A percentile compares a stretch with the other conserved stretches of the same genome.
phyloP scores from a whole-genome alignment of 768 basidiomycete genomes.

The Mycena vulgaris region DNA sequence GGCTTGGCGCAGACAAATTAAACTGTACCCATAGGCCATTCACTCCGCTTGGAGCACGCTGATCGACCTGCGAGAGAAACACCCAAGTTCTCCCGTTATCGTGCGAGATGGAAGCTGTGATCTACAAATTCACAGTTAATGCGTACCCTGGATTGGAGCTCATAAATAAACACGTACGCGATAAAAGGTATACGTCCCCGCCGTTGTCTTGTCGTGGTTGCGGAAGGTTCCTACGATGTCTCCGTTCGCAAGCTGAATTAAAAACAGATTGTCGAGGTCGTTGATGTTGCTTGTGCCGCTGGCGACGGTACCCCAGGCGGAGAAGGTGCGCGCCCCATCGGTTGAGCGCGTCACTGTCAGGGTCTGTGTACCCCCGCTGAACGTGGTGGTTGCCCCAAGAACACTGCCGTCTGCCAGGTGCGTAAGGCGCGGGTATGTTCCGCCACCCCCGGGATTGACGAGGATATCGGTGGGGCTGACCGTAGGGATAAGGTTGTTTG shows the following conservation, averaged over 20 bases:
- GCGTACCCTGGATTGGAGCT: not conserved
- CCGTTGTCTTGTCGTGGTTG: constrained; percentile 32
- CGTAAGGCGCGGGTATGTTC: constrained; percentile 37
- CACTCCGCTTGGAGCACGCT: constrained; percentile 27
- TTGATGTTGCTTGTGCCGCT: constrained; percentile 23
- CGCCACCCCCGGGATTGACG: constrained; percentile 9
- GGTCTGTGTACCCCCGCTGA: constrained; percentile 12
- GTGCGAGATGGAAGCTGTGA: constrained; percentile 40
- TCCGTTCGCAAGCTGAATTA: constrained; percentile 33
- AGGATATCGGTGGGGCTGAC: constrained; percentile 19
- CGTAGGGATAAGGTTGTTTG: constrained; percentile 29
- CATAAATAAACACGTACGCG: constrained; percentile 5
- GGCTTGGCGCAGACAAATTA: not conserved
- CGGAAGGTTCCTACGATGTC: constrained; percentile 32
- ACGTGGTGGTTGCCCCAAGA: constrained; percentile 26
- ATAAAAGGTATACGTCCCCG: constrained; percentile 11
- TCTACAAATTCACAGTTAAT: constrained; percentile 12
- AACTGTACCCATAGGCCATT: constrained; percentile 43
- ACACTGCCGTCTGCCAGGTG: constrained; percentile 34
- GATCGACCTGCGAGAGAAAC: constrained; percentile 41
- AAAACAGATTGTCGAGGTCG: constrained; percentile 35
- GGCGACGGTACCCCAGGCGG: constrained; percentile 24
- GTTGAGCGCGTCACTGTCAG: constrained; percentile 36
- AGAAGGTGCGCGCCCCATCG: constrained; percentile 29
- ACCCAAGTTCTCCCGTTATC: constrained; percentile 41